Base-by-base conservation (phyloP, 768 basidiomycete genomes). In the Mycena olivaceomarginata region DNA sequence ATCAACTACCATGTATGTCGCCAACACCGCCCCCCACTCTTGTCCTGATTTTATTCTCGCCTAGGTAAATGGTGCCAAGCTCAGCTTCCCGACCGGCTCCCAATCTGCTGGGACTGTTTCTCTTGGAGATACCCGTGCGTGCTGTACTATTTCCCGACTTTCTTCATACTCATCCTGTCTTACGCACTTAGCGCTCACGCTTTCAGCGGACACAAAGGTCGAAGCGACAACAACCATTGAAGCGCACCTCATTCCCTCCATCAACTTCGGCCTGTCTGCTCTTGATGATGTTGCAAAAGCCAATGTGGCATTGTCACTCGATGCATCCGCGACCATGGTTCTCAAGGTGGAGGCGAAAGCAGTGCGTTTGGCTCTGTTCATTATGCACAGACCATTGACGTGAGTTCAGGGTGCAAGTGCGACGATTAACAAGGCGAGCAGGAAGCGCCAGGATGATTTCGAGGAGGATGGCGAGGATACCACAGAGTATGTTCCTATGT, bases 21-120 rank as follows among this genome's bases (percentile, higher is more conserved):
- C 20, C 18, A n/a, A 53, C 51, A 10, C n/a, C 20, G 20, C 7
- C 51, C 43, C 43, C 15, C 15, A n/a, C 51, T 53, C 25, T 13
- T 60, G 31, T 13, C 31, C 20, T 20, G 53, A 31, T 8, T 13
- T 37, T 12, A 11, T 45, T 45, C 43, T 15, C 43, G 10, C 11
- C n/a, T 11, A 25, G 16, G 43, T 65, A 5, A 81, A 83, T 37
- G 84, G 89, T 5, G 86, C 87, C 0, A 80, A 88, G 73, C 80
- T 91, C 45, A 81, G 84, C 65, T 91, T 91, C 85, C 91, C 90
- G 1, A 76, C 80, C 22, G 82, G 83, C 18, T 64, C 79, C 67
- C 39, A 79, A 12, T 68, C 74, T 5, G 80, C 77, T 0, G 70
- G 74, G 5, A 37, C 39, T 6, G 68, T 75, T 41, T 65, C 67